Conservation (phyloP, 2,329 filamentous ascomycete species). For the Hyphodiscus sp. region DNA sequence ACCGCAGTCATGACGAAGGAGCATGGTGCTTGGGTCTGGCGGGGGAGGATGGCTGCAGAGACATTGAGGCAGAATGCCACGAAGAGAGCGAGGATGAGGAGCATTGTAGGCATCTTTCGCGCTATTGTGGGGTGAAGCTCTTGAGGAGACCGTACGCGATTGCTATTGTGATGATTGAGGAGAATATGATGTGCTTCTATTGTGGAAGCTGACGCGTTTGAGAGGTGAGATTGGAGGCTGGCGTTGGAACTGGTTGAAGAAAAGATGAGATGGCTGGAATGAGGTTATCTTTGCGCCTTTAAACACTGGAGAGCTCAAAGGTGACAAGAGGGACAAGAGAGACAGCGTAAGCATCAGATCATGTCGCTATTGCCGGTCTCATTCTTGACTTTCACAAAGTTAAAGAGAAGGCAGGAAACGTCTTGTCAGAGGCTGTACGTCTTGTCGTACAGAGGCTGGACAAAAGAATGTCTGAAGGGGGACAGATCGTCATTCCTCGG, state of each 20-base stretch:
- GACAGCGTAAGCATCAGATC: not conserved
- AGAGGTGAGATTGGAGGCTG: not conserved
- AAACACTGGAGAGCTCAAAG: not conserved
- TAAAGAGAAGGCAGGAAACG: not conserved
- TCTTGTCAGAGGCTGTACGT: not conserved
- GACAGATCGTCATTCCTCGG: not conserved
- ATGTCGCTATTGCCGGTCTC: not conserved
- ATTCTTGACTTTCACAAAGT: not conserved
- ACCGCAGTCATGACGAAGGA: conserved; percentile 22
- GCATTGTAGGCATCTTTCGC: conserved; percentile 44
- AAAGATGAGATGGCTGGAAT: not conserved
- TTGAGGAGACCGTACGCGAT: conserved; percentile 75
- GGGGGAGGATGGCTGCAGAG: conserved; percentile 15
- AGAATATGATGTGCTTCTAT: too few species aligned
- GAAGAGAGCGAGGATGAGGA: conserved; percentile 65
- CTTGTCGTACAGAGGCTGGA: not conserved
- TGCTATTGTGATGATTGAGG: conserved; percentile 55
- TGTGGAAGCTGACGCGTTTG: not conserved
- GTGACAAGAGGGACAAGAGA: not conserved
- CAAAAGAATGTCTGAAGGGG: not conserved
- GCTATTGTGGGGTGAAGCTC: conserved; percentile 69
- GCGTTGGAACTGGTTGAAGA: not conserved
- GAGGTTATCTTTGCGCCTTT: not conserved
- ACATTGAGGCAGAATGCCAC: conserved; percentile 7
- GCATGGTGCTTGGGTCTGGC: conserved; percentile 18